Conservation (phyloP, 2,329 filamentous ascomycete genomes). For the Aureobasidium sp. region DNA sequence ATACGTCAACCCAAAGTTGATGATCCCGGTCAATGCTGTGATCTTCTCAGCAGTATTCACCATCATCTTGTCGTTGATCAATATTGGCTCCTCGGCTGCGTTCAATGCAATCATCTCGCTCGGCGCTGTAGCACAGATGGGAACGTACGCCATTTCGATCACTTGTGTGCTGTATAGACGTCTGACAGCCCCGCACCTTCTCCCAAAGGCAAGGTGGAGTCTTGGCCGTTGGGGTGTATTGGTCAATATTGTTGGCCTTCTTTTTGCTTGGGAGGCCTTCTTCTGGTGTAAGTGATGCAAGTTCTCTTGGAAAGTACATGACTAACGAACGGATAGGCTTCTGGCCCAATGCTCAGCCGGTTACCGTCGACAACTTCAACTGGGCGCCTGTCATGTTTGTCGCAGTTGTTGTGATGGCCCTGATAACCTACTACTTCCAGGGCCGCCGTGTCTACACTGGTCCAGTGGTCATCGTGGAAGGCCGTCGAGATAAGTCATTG, state of each 20-base stretch:
- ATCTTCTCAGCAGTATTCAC: slow-evolving; percentile 14
- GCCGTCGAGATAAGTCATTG: neutral
- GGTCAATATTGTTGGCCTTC: slow-evolving; percentile 29
- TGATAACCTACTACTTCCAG: slow-evolving; percentile 24
- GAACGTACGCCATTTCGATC: slow-evolving; percentile 34
- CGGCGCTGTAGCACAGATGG: slow-evolving; percentile 30
- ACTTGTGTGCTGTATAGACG: slow-evolving; percentile 33
- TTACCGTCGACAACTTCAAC: slow-evolving; percentile 22
- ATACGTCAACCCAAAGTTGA: slow-evolving; percentile 12
- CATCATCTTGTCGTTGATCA: slow-evolving; percentile 18
- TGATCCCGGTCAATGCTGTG: slow-evolving; percentile 16
- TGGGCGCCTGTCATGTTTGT: slow-evolving; percentile 31
- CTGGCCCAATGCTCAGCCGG: slow-evolving; percentile 8
- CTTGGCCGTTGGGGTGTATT: slow-evolving; percentile 31
- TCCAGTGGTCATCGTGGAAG: slow-evolving; percentile 11
- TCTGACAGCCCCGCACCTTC: slow-evolving; percentile 28
- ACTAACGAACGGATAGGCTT: neutral
- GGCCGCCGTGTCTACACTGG: slow-evolving; percentile 26
- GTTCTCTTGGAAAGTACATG: neutral
- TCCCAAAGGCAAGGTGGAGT: slow-evolving; percentile 31
- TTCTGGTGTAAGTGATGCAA: slow-evolving; percentile 19
- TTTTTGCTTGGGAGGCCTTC: slow-evolving; percentile 30
- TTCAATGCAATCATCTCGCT: slow-evolving; percentile 26
- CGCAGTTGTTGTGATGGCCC: slow-evolving; percentile 21
- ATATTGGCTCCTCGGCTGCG: slow-evolving; percentile 16